Percentiles rank a stretch among this genome's conserved stretches.
phyloP scores from a whole-genome alignment of 2,329 filamentous ascomycete genomes.

The Aspergillus persii region DNA sequence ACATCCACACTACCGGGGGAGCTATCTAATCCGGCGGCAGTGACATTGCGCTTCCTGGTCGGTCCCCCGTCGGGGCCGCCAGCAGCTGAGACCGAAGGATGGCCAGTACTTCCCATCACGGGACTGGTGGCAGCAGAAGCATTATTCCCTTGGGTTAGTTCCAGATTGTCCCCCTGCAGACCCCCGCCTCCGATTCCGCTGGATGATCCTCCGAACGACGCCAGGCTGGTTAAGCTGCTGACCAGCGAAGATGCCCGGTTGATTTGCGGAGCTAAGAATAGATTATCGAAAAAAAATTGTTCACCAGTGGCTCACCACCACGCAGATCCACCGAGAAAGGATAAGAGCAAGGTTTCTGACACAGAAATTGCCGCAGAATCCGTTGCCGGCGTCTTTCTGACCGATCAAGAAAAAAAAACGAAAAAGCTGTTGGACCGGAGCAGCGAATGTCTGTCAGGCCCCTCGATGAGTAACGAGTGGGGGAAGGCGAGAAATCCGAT shows the following conservation, averaged over 20 bases:
- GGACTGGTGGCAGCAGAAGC: slow-evolving; percentile 35
- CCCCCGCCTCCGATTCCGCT: slow-evolving; percentile 37
- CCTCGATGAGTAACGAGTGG: slow-evolving; percentile 16
- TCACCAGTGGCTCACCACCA: slow-evolving; percentile 3
- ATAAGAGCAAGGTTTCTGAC: background rate
- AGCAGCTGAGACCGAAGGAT: slow-evolving; percentile 28
- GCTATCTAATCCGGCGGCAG: slow-evolving; percentile 45
- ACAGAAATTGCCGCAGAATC: background rate
- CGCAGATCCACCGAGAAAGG: background rate
- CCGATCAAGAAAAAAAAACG: background rate
- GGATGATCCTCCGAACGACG: slow-evolving; percentile 31
- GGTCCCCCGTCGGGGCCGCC: slow-evolving; percentile 28
- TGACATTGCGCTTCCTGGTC: slow-evolving; percentile 44
- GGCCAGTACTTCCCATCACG: slow-evolving; percentile 36
- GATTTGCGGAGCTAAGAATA: slow-evolving; percentile 9
- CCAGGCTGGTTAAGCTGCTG: slow-evolving; percentile 34
- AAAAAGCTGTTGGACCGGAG: background rate
- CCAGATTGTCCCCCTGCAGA: slow-evolving; percentile 26
- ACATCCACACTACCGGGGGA: slow-evolving; percentile 47
- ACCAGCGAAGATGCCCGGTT: slow-evolving; percentile 8
- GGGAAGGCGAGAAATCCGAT: slow-evolving; percentile 16
- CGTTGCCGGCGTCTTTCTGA: background rate
- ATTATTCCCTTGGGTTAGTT: slow-evolving; percentile 31
- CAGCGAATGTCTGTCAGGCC: slow-evolving; percentile 1
- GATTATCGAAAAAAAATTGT: slow-evolving; percentile 5